Evolutionary conservation across 345 rosid species (phyloP).

Genomic region (Pistacia integerrima): DNA sequence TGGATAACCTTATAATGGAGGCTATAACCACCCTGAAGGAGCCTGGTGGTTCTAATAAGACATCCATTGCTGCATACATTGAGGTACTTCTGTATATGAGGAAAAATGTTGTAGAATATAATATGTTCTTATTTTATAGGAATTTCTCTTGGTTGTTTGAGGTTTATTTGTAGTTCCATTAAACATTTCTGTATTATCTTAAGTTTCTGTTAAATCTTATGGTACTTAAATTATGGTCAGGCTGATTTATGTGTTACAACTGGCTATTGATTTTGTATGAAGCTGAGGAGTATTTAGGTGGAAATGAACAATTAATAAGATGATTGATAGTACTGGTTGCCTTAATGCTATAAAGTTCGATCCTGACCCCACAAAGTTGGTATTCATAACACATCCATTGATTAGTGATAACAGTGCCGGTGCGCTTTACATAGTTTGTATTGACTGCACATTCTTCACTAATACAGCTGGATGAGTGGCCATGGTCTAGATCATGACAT

Average conservation of each 20-base stretch:
- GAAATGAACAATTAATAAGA: neutral
- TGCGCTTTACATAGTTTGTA: neutral
- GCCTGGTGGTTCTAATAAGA: slow-evolving; percentile 90
- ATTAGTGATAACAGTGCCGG: neutral
- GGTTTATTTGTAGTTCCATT: neutral
- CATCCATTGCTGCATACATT: slow-evolving; percentile 77
- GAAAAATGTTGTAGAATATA: neutral
- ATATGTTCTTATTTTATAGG: neutral
- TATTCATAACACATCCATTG: neutral
- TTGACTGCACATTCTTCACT: neutral
- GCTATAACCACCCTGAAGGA: slow-evolving; percentile 87
- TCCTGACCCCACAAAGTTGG: neutral
- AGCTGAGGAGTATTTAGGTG: neutral
- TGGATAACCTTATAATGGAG: slow-evolving; percentile 90
- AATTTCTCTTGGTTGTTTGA: neutral
- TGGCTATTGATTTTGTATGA: neutral
- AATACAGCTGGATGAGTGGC: neutral
- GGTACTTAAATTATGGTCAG: neutral
- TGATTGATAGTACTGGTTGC: neutral
- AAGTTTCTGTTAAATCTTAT: too few species aligned
- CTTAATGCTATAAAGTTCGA: neutral
- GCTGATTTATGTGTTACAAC: neutral
- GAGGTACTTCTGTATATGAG: slow-evolving; percentile 54
- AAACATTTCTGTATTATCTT: neutral
- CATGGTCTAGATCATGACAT: neutral